phyloP scores from a whole-genome alignment of 1,139 yeast species.

The Pneumocystis sp. region DNA sequence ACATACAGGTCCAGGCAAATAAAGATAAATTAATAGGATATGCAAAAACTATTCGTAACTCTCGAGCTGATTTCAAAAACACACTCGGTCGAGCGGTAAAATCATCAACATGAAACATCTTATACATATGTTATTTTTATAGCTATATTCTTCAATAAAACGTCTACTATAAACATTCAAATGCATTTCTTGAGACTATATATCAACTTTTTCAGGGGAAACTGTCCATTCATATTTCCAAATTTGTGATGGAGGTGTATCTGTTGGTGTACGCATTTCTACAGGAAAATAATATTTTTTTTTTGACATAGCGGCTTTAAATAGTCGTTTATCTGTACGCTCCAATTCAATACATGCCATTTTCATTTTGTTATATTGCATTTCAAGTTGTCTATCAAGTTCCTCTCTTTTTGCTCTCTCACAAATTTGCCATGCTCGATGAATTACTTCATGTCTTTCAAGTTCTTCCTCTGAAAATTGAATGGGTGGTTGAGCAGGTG shows the following conservation, averaged over 20 bases:
- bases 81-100: not conserved
- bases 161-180: not conserved
- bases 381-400: constrained; percentile 35
- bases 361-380: constrained; percentile 52
- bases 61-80: not conserved
- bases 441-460: constrained; percentile 69
- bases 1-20: not conserved
- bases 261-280: constrained; percentile 79
- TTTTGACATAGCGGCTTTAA: constrained; percentile 36
- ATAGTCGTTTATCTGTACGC: constrained; percentile 33
- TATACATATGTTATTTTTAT: not conserved
- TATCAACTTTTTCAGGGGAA: constrained; percentile 16
- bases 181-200: not conserved
- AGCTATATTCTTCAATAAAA: not conserved
- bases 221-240: constrained; percentile 59
- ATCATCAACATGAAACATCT: not conserved
- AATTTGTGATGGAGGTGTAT: constrained; percentile 69
- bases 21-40: not conserved
- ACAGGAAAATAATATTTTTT: constrained; percentile 39
- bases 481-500: constrained; percentile 20
- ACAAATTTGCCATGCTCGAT: constrained; percentile 64
- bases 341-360: constrained; percentile 66
- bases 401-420: constrained; percentile 36
- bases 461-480: constrained; percentile 68
- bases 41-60: not conserved